A percentile compares a stretch with the other conserved stretches of the same genome.
Conservation (phyloP, 495 filamentous ascomycete species). For the Penicillium manginii region DNA sequence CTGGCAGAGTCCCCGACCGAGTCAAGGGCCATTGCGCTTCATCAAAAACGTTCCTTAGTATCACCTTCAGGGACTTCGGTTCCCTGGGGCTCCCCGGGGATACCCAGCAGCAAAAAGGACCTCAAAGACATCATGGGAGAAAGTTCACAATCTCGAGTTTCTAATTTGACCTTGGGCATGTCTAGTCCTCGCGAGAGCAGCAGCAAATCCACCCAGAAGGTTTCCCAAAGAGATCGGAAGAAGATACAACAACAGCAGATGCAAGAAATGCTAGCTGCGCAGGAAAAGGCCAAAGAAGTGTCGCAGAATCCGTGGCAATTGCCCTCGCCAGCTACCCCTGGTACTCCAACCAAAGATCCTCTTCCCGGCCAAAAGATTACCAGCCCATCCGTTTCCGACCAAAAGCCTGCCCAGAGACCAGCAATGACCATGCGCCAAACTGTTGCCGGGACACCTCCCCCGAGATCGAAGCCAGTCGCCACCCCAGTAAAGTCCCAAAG, state of each 20-base stretch:
- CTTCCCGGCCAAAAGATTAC: conserved; percentile 27
- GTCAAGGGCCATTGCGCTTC: conserved; percentile 24
- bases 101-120: conserved; percentile 67
- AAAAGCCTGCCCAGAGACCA: conserved; percentile 44
- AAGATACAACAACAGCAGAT: conserved; percentile 72
- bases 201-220: conserved; percentile 50
- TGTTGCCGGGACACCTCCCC: conserved; percentile 54
- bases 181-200: conserved; percentile 47
- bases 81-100: conserved; percentile 65
- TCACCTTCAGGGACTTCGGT: conserved; percentile 22
- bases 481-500: conserved; percentile 32
- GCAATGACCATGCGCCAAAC: conserved; percentile 68
- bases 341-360: conserved; percentile 23
- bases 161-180: conserved; percentile 74
- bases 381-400: conserved; percentile 20
- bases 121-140: conserved; percentile 87
- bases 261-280: conserved; percentile 53
- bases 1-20: conserved; percentile 39
- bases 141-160: conserved; percentile 62
- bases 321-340: conserved; percentile 30
- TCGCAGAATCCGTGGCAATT: conserved; percentile 76
- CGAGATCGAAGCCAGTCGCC: conserved; percentile 31
- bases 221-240: conserved; percentile 92
- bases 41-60: conserved; percentile 25
- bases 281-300: conserved; percentile 52